phyloP scores from a whole-genome alignment of 805 yeast genomes.

The Candida ascalaphidarum region DNA sequence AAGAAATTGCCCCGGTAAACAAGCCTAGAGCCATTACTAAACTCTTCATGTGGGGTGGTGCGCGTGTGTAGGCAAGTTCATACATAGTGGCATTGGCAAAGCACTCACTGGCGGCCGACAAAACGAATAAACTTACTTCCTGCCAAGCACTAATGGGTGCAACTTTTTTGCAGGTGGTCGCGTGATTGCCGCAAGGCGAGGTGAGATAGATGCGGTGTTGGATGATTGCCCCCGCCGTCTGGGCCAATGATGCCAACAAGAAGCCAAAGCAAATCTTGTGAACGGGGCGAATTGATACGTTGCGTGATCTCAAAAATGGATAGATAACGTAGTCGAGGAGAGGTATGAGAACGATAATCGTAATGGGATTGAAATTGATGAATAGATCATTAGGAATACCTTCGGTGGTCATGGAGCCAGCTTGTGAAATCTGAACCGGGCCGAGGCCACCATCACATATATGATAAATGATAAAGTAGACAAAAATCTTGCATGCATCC shows the following conservation, averaged over 20 bases:
- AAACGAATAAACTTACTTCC: slow-evolving; percentile 18
- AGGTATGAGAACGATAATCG: slow-evolving; percentile 47
- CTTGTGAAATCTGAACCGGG: slow-evolving; percentile 41
- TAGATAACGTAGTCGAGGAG: slow-evolving; percentile 40
- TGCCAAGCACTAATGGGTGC: slow-evolving; percentile 27
- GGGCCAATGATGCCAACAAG: slow-evolving; percentile 36
- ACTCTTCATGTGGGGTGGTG: slow-evolving; percentile 43
- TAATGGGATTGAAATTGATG: slow-evolving; percentile 45
- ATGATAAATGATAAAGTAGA: slow-evolving; percentile 31
- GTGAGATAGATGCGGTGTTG: slow-evolving; percentile 40
- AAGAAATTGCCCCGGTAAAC: slow-evolving; percentile 37
- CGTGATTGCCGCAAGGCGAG: slow-evolving; percentile 43
- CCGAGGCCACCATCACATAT: slow-evolving; percentile 44
- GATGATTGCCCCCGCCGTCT: slow-evolving; percentile 41
- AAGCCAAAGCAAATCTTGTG: slow-evolving; percentile 41
- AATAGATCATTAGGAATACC: slow-evolving; percentile 52
- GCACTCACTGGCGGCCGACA: slow-evolving; percentile 46
- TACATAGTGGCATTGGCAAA: slow-evolving; percentile 44
- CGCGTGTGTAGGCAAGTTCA: slow-evolving; percentile 45
- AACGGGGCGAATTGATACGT: slow-evolving; percentile 29
- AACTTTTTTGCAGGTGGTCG: slow-evolving; percentile 24
- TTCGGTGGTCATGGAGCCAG: slow-evolving; percentile 43
- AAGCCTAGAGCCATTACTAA: slow-evolving; percentile 39
- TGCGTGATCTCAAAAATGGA: slow-evolving; percentile 35
- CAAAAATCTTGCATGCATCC: slow-evolving; percentile 37